phyloP scores from a whole-genome alignment of 1,139 yeast genomes.

The Suzukiozyma palmioleophila region DNA sequence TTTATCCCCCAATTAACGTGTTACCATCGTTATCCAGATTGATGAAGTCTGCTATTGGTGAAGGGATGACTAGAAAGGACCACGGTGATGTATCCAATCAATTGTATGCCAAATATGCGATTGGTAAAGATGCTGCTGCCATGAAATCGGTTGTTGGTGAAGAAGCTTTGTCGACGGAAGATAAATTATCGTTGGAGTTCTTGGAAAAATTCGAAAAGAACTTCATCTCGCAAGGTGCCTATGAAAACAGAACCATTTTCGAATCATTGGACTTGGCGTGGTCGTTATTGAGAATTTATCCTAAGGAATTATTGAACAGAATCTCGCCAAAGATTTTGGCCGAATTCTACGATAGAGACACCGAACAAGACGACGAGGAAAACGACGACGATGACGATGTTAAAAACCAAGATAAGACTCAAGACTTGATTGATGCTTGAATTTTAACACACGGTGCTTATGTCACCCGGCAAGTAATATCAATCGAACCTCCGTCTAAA shows the following conservation, averaged over 20 bases:
- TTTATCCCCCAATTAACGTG: slow-evolving; percentile 97
- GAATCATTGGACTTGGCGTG: slow-evolving; percentile 98
- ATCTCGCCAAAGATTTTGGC: slow-evolving; percentile 93
- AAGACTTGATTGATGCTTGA: slow-evolving; percentile 53
- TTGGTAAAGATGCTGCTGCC: slow-evolving; percentile 99
- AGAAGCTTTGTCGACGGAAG: slow-evolving; percentile 96
- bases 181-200: slow-evolving; percentile 92
- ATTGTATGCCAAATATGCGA: slow-evolving; percentile 97
- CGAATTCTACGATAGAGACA: slow-evolving; percentile 90
- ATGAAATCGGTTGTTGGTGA: slow-evolving; percentile 99
- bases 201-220: slow-evolving; percentile 96
- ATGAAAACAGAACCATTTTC: slow-evolving; percentile 89
- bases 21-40: slow-evolving; percentile 95
- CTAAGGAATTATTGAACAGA: slow-evolving; percentile 97
- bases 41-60: slow-evolving; percentile 99
- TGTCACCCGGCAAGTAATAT: not conserved
- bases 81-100: slow-evolving; percentile 99
- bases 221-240: slow-evolving; percentile 92
- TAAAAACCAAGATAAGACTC: slow-evolving; percentile 27
- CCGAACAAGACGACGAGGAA: slow-evolving; percentile 54
- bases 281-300: slow-evolving; percentile 96
- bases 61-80: slow-evolving; percentile 99
- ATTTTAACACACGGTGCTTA: not conserved
- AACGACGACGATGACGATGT: slow-evolving; percentile 43
- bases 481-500: no score